Percentiles rank a stretch among this genome's conserved stretches.
phyloP scores from a whole-genome alignment of 345 rosid species.

The Eucalyptus lansdowneana region DNA sequence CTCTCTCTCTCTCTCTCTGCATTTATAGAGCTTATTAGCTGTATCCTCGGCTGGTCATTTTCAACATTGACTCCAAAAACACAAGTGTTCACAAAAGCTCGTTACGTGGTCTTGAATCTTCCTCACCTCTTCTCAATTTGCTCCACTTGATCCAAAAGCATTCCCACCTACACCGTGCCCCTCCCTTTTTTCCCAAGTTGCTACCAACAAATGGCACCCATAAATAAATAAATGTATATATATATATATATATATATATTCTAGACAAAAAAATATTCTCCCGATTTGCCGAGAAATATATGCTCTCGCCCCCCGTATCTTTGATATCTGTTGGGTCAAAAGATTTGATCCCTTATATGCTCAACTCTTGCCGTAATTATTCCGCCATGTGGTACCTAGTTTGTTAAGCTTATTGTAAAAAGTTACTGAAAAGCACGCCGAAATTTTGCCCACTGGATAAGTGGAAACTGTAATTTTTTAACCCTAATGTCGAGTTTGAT shows the following conservation, averaged over 20 bases:
- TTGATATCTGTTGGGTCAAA: not conserved
- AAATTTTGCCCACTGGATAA: not conserved
- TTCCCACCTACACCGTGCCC: not conserved
- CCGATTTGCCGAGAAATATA: not conserved
- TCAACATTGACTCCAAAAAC: not conserved
- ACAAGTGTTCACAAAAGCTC: not conserved
- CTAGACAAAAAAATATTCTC: not conserved
- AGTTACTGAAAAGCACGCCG: not conserved
- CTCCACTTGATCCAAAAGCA: not conserved
- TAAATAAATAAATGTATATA: not conserved
- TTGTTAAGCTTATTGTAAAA: not conserved
- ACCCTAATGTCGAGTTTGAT: not conserved
- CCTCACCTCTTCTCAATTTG: not conserved
- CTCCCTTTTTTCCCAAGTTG: not conserved
- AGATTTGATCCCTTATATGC: not conserved
- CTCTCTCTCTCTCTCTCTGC: not conserved
- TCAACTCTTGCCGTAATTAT: not conserved
- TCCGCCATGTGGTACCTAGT: not conserved
- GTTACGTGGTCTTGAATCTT: not conserved
- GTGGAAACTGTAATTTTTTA: not conserved
- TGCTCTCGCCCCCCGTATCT: not conserved
- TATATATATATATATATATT: not conserved
- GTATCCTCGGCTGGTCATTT: not conserved
- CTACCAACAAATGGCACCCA: not conserved
- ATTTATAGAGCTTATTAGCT: not conserved